Evolutionary conservation across 345 rosid genomes (phyloP).

Genomic region (Zanthoxylum bungeanum): DNA sequence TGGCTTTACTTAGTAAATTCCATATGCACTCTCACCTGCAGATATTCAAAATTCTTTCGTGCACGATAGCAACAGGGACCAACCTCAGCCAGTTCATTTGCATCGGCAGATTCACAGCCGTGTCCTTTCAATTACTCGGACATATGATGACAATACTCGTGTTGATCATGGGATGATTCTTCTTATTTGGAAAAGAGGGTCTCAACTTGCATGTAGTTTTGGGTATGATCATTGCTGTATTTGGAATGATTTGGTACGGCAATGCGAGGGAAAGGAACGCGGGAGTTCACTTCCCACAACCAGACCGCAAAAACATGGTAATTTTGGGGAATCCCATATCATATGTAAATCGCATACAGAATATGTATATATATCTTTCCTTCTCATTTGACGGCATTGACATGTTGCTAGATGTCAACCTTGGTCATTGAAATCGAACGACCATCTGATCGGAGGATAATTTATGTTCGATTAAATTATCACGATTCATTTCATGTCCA

Average conservation of each 20-base stretch:
- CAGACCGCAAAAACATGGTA: constrained; percentile 56
- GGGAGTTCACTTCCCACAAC: constrained; percentile 56
- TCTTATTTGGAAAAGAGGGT: constrained; percentile 96
- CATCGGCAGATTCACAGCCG: constrained; percentile 94
- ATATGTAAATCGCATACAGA: too few relatives aligned
- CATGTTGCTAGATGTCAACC: too few relatives aligned
- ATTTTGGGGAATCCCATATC: constrained; percentile 46
- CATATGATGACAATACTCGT: constrained; percentile 98
- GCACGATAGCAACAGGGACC: constrained; percentile 92
- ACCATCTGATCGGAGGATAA: too few relatives aligned
- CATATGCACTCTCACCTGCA: constrained; percentile 44
- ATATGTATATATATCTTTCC: too few relatives aligned
- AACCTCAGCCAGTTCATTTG: constrained; percentile 99
- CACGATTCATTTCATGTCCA: too few relatives aligned
- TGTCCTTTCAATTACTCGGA: constrained; percentile 90
- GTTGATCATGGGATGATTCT: constrained; percentile 74
- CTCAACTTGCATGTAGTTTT: constrained; percentile 81
- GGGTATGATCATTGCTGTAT: constrained; percentile 88
- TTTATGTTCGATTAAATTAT: too few relatives aligned
- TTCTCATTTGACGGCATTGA: too few relatives aligned
- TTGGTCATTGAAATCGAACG: too few relatives aligned
- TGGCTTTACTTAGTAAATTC: too few relatives aligned
- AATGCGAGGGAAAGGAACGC: constrained; percentile 97
- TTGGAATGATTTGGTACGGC: constrained; percentile 96
- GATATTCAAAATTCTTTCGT: constrained; percentile 74